phyloP scores from a whole-genome alignment of 1,139 yeast genomes.

The Hyphopichia pseudoburtonii region DNA sequence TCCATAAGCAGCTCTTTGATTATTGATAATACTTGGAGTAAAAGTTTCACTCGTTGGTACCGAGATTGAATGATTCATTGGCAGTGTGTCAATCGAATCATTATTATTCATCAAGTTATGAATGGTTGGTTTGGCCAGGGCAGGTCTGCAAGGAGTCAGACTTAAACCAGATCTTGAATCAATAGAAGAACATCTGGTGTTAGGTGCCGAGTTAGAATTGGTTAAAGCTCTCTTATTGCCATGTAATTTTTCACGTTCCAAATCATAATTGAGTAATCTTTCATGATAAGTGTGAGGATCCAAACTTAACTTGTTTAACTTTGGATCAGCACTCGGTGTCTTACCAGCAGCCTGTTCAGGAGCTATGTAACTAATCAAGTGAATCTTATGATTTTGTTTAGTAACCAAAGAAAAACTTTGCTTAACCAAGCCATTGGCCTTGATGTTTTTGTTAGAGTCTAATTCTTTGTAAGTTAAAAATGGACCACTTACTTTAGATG shows the following conservation, averaged over 20 bases:
- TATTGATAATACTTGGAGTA: background rate
- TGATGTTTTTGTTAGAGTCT: constrained; percentile 33
- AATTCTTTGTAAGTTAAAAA: constrained; percentile 66
- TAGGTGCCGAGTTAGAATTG: background rate
- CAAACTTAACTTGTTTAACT: constrained; percentile 17
- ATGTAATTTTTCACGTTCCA: background rate
- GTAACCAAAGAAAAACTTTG: constrained; percentile 58
- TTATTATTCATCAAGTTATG: background rate
- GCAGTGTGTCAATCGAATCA: background rate
- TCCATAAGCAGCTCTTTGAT: too few relatives aligned
- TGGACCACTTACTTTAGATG: constrained; percentile 66
- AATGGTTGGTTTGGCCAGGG: constrained; percentile 1
- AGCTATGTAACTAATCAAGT: constrained; percentile 53
- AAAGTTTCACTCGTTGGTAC: background rate
- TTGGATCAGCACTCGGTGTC: constrained; percentile 19
- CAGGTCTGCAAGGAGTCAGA: background rate
- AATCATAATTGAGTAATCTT: constrained; percentile 13
- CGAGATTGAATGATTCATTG: background rate
- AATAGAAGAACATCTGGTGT: constrained; percentile 1
- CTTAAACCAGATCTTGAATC: background rate
- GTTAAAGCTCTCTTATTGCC: background rate
- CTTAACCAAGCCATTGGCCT: constrained; percentile 52
- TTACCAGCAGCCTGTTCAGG: constrained; percentile 12
- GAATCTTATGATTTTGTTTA: constrained; percentile 50
- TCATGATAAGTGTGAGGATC: constrained; percentile 21